phyloP scores from a whole-genome alignment of 2,329 filamentous ascomycete genomes.

The Fonsecaea erecta region DNA sequence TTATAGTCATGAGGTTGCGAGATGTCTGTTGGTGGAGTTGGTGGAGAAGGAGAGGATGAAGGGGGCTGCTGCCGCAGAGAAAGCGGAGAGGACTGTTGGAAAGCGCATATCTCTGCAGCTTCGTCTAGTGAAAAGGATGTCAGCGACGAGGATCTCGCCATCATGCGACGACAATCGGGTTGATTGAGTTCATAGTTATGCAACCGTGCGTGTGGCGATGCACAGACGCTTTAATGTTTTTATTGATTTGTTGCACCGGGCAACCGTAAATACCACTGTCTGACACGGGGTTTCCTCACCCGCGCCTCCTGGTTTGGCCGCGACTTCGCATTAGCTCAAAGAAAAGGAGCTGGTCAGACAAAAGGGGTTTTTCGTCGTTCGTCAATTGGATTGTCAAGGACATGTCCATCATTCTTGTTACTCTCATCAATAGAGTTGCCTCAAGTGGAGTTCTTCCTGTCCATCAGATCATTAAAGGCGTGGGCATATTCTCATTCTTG shows the following conservation, averaged over 20 bases:
- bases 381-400: background rate
- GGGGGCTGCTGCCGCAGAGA: slow-evolving; percentile 30
- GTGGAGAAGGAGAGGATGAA: slow-evolving; percentile 19
- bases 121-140: background rate
- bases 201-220: background rate
- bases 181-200: background rate
- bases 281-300: background rate
- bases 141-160: slow-evolving; percentile 3
- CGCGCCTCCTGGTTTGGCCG: background rate
- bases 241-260: background rate
- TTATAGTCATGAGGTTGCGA: slow-evolving; percentile 29
- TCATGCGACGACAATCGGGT: background rate
- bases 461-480: slow-evolving; percentile 70
- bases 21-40: slow-evolving; percentile 15
- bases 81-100: slow-evolving; percentile 34
- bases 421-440: slow-evolving; percentile 53
- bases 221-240: background rate
- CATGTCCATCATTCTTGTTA: background rate
- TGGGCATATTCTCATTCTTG: slow-evolving; percentile 23
- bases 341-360: background rate
- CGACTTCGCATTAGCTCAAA: too few species aligned
- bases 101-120: slow-evolving; percentile 13
- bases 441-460: slow-evolving; percentile 69
- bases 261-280: background rate
- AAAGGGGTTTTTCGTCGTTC: background rate